Evolutionary conservation across 139 green algal species (phyloP), one percentile per base, ranked within the genome.

Genomic region (Tetradesmus obliquus): DNA sequence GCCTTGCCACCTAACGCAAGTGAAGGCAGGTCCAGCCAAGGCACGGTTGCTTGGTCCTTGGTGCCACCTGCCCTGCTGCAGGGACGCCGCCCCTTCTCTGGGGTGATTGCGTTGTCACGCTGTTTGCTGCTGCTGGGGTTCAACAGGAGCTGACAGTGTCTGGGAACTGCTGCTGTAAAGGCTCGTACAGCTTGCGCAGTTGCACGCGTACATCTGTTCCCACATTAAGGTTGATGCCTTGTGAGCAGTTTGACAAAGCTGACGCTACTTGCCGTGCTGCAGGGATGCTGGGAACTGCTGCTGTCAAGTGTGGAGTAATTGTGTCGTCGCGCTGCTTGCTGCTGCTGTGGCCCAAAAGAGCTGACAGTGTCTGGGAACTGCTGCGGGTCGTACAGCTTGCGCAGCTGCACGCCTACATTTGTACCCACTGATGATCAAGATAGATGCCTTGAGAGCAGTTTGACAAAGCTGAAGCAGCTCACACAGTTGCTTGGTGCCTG

Each of bases 111-210:
- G 10, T 72, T 10, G 60, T 72, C 60, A 10, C 12, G 10, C 10
- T 13, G 60, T 72, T 72, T 72, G 60, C 10, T 19, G 60, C 10
- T 19, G 60, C 10, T 13, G 12, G 10, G 10, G 60, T 10, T 72
- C 10, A 72, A 72, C 0, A 72, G 60, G 60, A 19, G 10, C 60
- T 19, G 60, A 22, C n/a, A 17, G 74, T 5, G 24, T 17, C n/a
- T 54, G 74, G 74, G 8, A 82, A 82, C 74, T 82, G 74, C 74
- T 53, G 24, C 1, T 45, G 32, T 45, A 45, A 45, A 45, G 74
- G 74, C 3, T 53, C 24, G n/a, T 82, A 82, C n/a, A 82, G n/a
- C 74, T 82, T 82, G n/a, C 74, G 74, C 74, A 82, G 74, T n/a
- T 82, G 74, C n/a, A 53, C 74, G 3, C 74, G 22, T 4, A 82